Evolutionary conservation across 1,284 basidiomycete genomes (phyloP), one percentile per base, ranked within the genome.

Genomic region (Cryptococcus neoformans): DNA sequence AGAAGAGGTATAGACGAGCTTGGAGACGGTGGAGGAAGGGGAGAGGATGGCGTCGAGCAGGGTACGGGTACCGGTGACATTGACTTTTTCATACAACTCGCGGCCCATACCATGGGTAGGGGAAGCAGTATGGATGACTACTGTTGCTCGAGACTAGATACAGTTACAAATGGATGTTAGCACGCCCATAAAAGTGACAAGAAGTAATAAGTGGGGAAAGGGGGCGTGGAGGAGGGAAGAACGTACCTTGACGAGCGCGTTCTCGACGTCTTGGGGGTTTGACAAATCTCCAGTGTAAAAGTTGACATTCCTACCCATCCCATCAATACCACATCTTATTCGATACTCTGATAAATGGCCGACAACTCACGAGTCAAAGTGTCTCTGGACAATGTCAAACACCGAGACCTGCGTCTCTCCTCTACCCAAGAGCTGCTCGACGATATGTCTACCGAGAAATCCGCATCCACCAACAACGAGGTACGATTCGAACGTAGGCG

Each of bases 81-180:
- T 99, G 68, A 99, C 95, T 75, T 88, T 90, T 78, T 87, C 87
- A 80, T 92, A 96, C 16, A 98, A 77, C 1, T 86, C 85, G 3
- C 83, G 60, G 80, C 87, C 70, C 49, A 88, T 78, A 34, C 86
- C 88, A 51, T 87, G 86, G 7, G 86, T 85, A 4, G 95, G 95
- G 5, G 94, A 96, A 16, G 94, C 95, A 8, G 94, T 98, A 77
- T 99, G 95, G 66, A 98, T 93, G 59, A 98, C 89, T 66, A 88
- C 88, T 1, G 89, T 91, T 41, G 90, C 83, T 49, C 85, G 85
- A 62, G 86, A 87, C 89, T 92, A 64, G 0, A 28, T n/a, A 37
- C 28, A 53, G 28, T 36, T 48, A 12, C 16, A 28, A 4, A 28
- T 28, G n/a, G 61, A 44, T 57, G 57, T 54, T 42, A 35, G 44